phyloP scores from a whole-genome alignment of 73 alveolate genomes.

The Paraurostyla sp. region DNA sequence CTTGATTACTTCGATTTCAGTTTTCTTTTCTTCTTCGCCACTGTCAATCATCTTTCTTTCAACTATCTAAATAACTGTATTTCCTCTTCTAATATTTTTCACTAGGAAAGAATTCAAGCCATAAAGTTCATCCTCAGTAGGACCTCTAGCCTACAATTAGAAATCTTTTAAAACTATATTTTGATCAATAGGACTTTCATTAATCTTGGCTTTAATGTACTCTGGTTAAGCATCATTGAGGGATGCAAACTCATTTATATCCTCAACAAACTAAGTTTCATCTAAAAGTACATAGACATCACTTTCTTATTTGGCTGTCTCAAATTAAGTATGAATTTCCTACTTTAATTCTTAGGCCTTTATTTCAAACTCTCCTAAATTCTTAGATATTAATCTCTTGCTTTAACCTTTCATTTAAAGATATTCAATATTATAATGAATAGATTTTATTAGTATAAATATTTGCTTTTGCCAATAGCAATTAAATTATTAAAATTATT shows the following conservation, averaged over 20 bases:
- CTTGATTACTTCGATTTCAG: neutral
- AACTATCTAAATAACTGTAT: conserved; percentile 50
- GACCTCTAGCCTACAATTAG: conserved; percentile 34
- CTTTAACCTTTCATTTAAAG: neutral
- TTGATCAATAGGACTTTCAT: neutral
- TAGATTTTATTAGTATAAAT: too few species aligned
- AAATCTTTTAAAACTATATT: conserved; percentile 7
- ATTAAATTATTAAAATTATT: too few species aligned
- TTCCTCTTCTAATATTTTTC: conserved; percentile 75
- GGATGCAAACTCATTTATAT: neutral
- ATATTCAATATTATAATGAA: neutral
- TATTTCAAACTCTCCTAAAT: neutral
- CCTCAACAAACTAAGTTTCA: neutral
- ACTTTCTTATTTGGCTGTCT: neutral
- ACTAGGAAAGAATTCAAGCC: conserved; percentile 54
- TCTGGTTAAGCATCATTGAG: neutral
- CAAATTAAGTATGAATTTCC: neutral
- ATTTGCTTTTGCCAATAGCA: too few species aligned
- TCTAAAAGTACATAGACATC: conserved; percentile 28
- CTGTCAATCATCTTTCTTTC: neutral
- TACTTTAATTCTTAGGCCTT: neutral
- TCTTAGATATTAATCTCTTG: neutral
- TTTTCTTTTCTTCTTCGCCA: neutral
- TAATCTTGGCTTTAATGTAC: neutral
- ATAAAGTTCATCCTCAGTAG: conserved; percentile 58